Evolutionary conservation across 139 green algal species (phyloP), one percentile per base, ranked within the genome.

Genomic region (Micractinium conductrix): DNA sequence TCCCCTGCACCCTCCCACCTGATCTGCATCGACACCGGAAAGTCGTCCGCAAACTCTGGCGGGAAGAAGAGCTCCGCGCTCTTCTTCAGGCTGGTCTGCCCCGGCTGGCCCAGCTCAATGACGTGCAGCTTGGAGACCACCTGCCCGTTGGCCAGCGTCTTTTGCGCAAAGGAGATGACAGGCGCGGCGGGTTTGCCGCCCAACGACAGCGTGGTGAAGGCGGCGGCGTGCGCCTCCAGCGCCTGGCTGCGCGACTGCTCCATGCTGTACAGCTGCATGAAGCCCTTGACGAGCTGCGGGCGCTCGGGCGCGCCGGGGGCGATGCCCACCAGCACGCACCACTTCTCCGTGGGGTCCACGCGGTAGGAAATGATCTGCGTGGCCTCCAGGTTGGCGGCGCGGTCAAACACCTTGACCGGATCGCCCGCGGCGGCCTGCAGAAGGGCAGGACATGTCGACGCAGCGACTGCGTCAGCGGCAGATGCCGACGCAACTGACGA

Each of bases 291-390:
- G 45, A 99, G 94, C 85, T 94, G 88, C 26, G 97, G 97, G 87
- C 97, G 92, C 72, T 99, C 97, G 26, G 97, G 91, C 2, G 93
- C 90, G 30, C 97, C 97, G 17, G 95, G 95, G 1, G 96, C 96
- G 80, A 99, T 99, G 87, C 97, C 97, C 48, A 99, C 95, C 38
- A 99, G 90, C 50, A 99, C 78, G 42, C 76, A 95, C 97, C 97
- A 99, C 92, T 99, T 99, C 62, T 88, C 90, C 69, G 93, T 92
- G 10, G 95, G 85, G 74, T 95, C 94, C n/a, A 93, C 91, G 24
- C 95, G 89, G 90, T 99, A 99, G 86, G 91, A 97, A 91, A 99
- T 99, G 87, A 99, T 98, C 90, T 99, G 97, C 6, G 96, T 97
- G n/a, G 92, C 92, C 48, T 90, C 90, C 84, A 99, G 89, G 90